These are phyloP conservation scores for Nicotiana benthamiana DNA, from an alignment of 257 asterid genomes.

Conservation along the genomic window DNA sequence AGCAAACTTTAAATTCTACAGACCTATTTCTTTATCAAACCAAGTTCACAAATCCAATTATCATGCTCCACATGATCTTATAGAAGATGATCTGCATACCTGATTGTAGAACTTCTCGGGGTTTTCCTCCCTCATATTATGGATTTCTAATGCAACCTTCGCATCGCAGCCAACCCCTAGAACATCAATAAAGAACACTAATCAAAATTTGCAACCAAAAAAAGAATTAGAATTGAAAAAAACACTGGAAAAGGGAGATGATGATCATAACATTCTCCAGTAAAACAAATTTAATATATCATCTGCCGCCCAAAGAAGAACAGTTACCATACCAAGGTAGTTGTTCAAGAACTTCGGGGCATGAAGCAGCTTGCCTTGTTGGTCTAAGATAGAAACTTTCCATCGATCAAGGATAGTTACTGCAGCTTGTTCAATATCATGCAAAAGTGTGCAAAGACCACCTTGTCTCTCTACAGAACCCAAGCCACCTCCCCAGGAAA, in stretches of 20 bases:
- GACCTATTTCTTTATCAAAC: neutral
- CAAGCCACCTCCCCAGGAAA: constrained; percentile 95
- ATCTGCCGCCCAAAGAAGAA: neutral
- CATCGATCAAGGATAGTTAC: constrained; percentile 97
- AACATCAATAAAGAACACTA: neutral
- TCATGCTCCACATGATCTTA: neutral
- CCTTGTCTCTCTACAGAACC: constrained; percentile 99
- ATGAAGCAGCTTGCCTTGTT: constrained; percentile 57
- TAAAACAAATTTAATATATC: neutral
- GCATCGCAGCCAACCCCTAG: constrained; percentile 99
- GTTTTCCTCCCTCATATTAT: constrained; percentile 95
- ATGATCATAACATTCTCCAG: neutral
- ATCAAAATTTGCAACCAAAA: neutral
- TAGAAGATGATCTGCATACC: constrained; percentile 30
- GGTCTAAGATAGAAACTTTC: constrained; percentile 66
- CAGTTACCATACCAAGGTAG: constrained; percentile 68
- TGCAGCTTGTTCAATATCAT: constrained; percentile 93
- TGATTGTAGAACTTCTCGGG: constrained; percentile 98
- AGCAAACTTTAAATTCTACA: neutral
- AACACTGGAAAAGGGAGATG: neutral
- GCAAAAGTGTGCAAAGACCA: constrained; percentile 77
- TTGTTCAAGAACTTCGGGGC: constrained; percentile 78
- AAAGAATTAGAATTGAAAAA: neutral
- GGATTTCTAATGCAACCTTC: constrained; percentile 96
- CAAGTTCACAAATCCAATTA: neutral